These are phyloP conservation scores for Eragrostis curvula DNA, from an alignment of 176 grass and related monocot genomes.

Conservation along the genomic window DNA sequence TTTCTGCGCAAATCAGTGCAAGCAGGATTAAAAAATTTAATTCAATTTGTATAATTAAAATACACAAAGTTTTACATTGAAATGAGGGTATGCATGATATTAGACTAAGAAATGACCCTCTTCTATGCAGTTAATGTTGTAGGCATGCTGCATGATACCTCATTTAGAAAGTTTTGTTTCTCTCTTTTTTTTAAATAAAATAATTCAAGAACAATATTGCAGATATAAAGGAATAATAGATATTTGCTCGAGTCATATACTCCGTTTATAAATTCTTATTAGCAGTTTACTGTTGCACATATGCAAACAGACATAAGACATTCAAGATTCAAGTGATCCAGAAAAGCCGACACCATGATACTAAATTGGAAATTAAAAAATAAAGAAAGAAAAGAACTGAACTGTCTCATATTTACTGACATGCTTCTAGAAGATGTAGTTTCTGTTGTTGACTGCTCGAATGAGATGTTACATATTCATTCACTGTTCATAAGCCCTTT, in stretches of 20 bases:
- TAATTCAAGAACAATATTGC: background rate
- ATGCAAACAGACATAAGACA: conserved; percentile 25
- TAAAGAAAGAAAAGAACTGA: background rate
- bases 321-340: background rate
- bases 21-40: background rate
- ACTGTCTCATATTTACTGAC: background rate
- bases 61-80: background rate
- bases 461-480: conserved; percentile 14
- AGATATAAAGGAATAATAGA: background rate
- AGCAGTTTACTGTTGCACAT: background rate
- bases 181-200: background rate
- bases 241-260: no score
- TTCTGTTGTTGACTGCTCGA: conserved; percentile 21
- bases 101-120: background rate
- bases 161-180: background rate
- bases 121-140: background rate
- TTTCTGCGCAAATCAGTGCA: background rate
- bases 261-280: no score
- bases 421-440: conserved; percentile 12
- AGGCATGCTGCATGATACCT: background rate
- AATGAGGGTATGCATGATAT: background rate
- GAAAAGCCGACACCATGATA: background rate
- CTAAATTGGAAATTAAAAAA: conserved; percentile 3
- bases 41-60: no score
- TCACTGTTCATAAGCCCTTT: conserved; percentile 23